Percentiles rank a stretch among this genome's conserved stretches.
phyloP scores from a whole-genome alignment of 192 early-diverging fungal species.

The Gryganskiella cystojenkinii region DNA sequence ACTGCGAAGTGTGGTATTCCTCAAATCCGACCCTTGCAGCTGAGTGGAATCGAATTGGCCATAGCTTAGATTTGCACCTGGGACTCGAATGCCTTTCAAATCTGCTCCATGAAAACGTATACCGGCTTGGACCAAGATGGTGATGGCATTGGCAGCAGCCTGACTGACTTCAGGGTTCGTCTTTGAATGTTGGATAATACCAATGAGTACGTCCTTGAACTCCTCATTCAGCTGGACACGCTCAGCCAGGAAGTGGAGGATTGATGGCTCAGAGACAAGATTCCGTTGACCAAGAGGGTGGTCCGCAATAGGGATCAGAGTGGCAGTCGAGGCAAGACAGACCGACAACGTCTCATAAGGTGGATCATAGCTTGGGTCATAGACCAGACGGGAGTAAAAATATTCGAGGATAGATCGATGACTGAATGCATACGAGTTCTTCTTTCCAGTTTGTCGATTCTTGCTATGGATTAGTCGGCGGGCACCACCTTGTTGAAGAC shows the following conservation, averaged over 20 bases:
- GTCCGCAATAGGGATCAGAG: neutral
- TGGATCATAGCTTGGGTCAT: neutral
- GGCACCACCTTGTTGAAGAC: no score
- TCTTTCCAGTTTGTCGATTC: neutral
- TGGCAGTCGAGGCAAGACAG: neutral
- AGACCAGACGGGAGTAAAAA: neutral
- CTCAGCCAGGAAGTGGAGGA: neutral
- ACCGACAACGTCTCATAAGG: no score
- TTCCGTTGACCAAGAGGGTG: neutral
- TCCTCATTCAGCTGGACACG: neutral
- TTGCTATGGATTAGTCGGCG: no score
- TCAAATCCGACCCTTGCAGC: no score
- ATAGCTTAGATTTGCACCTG: no score
- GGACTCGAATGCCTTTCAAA: no score
- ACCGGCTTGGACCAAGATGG: neutral
- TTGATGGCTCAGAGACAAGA: neutral
- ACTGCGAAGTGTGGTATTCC: no score
- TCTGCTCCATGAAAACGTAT: neutral
- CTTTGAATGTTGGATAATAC: neutral
- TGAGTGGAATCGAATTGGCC: no score
- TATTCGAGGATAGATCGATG: conserved; percentile 18
- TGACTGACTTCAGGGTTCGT: neutral
- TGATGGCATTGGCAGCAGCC: conserved; percentile 3
- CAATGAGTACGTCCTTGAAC: neutral
- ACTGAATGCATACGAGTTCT: conserved; percentile 3